Base-by-base conservation (phyloP, 106 monocot genomes). In the Iris macrosiphon region DNA sequence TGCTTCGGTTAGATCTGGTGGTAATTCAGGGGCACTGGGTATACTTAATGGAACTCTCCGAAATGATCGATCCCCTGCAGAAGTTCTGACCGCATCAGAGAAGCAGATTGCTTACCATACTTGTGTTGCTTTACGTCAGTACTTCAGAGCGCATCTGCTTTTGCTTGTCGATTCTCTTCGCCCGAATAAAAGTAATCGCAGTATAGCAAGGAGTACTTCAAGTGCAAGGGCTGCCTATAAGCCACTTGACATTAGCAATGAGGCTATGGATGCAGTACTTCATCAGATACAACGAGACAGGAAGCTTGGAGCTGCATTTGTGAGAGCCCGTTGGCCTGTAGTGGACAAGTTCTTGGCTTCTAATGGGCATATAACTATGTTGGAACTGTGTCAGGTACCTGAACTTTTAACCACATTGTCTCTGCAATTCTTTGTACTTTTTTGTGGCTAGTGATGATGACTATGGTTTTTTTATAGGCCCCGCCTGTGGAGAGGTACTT, bases 171-270 rank as follows among this genome's bases (percentile, higher is more conserved):
- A 96, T 75, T 86, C 82, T 45, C 62, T 96, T 62, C 85, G 96
- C 44, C 90, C 96, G 57, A 83, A 79, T 71, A 96, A 90, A 78
- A 75, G 69, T 30, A 77, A 43, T 51, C 76, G 90, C 41, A 61
- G 82, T 25, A 35, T 75, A 26, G 83, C 72, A 9, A 71, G 96
- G 24, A 79, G 67, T 69, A 82, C 48, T 37, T 58, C 82, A 15
- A 79, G 73, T 63, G 76, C 77, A 41, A 89, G 90, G 47, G 74
- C 79, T 59, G 82, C 75, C 3, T 87, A 90, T 68, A 90, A 83
- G 75, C 96, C 90, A 44, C 69, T 96, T 37, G 96, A 96, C 64
- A 86, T 96, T 41, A 87, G 90, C 66, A 90, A 78, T 73, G 96
- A 96, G 67, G 86, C 85, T 16, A 86, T 96, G 82, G 96, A 96